A percentile compares a stretch with the other conserved stretches of the same genome.
Evolutionary conservation across 148 eudicot genomes (phyloP).

Genomic region (Diospyros lotus): DNA sequence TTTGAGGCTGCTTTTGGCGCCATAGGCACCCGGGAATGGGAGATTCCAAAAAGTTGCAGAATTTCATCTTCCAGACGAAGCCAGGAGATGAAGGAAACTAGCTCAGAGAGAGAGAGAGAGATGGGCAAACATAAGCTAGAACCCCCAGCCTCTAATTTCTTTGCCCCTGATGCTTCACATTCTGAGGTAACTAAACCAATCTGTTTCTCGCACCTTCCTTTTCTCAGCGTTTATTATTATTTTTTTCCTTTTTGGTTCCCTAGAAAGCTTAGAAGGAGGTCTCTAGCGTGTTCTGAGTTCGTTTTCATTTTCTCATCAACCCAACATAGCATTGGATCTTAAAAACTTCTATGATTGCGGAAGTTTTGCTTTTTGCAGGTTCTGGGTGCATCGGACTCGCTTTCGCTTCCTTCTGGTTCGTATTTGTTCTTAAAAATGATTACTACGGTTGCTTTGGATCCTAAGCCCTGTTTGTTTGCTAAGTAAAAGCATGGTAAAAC

Average conservation of each 20-base stretch:
- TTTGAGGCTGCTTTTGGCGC: background rate
- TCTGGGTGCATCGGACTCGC: slow-evolving; percentile 6
- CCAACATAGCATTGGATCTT: background rate
- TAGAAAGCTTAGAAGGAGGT: background rate
- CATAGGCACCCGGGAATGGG: slow-evolving; percentile 8
- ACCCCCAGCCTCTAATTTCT: background rate
- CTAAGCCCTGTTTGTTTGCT: background rate
- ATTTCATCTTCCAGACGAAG: background rate
- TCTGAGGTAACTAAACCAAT: slow-evolving; percentile 4
- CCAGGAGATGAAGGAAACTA: background rate
- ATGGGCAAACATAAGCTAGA: slow-evolving; percentile 6
- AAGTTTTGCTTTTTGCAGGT: background rate
- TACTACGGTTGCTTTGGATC: background rate
- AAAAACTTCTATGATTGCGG: background rate
- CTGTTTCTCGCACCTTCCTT: background rate
- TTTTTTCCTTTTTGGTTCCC: slow-evolving; percentile 4
- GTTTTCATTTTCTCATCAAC: background rate
- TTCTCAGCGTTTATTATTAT: background rate
- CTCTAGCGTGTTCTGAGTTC: background rate
- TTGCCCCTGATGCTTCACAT: background rate
- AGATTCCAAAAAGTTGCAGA: background rate
- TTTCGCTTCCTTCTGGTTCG: slow-evolving; percentile 7
- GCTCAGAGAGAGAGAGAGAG: slow-evolving; percentile 5
- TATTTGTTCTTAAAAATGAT: background rate
- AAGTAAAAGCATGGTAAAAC: background rate